phyloP scores from a whole-genome alignment of 345 rosid species.

The Durio zibethinus region DNA sequence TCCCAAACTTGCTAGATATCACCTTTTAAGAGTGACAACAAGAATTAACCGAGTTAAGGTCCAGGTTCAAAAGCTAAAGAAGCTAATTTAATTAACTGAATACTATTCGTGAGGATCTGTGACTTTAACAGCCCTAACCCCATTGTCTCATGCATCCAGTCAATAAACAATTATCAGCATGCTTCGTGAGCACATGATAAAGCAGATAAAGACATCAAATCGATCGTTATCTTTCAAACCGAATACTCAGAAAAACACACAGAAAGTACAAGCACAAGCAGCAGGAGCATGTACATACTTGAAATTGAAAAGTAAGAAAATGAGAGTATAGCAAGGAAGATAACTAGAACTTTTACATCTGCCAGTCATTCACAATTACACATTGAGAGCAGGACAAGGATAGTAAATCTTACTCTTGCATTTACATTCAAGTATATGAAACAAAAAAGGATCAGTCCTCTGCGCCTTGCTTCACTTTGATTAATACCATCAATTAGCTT shows the following conservation, averaged over 20 bases:
- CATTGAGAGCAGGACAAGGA: background rate
- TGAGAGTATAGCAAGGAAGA: background rate
- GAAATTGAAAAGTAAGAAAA: background rate
- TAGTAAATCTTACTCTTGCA: conserved; percentile 53
- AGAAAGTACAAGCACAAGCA: background rate
- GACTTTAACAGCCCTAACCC: background rate
- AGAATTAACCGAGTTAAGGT: too few species aligned
- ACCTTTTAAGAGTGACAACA: too few species aligned
- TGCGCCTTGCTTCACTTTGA: conserved; percentile 74
- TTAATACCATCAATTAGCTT: conserved; percentile 84
- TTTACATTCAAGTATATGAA: conserved; percentile 52
- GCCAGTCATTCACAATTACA: background rate
- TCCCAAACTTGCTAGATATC: too few species aligned
- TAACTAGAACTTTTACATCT: background rate
- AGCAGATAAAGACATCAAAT: background rate
- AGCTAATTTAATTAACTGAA: background rate
- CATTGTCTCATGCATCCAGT: background rate
- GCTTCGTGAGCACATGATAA: too few species aligned
- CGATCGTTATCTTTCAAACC: background rate
- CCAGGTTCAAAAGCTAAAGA: background rate
- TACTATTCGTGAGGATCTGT: background rate
- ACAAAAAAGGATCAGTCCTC: conserved; percentile 76
- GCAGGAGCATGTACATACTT: background rate
- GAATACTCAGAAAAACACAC: background rate
- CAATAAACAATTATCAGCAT: background rate